Evolutionary conservation across 257 asterid species (phyloP), one percentile per base, ranked within the genome.

Genomic region (Jasminum sambac): DNA sequence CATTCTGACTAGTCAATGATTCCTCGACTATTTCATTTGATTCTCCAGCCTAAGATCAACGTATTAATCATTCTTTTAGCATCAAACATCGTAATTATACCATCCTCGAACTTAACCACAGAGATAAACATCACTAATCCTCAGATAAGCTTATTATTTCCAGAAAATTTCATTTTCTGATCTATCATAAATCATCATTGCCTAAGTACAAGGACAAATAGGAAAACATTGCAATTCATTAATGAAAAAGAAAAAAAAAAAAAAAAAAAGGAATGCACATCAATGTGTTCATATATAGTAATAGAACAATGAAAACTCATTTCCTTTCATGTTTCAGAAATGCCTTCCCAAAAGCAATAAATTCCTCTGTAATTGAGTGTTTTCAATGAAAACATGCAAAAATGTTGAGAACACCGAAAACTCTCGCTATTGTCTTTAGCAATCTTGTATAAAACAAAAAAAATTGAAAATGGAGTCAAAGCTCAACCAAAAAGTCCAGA

Each of bases 11-110:
- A 63, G 38, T 73, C 8, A 82, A 71, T 0, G 80, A 63, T 72
- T 85, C 97, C 74, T 86, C 96, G 19, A 78, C 82, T 65, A 90
- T 93, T 89, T 93, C 98, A 76, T 87, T 84, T 16, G 81, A 84
- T 74, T 82, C 86, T 50, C 71, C 82, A 63, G 72, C 89, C 97
- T 92, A 77, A 60, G 66, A 63, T 8, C 34, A 59, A 68, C 38
- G 67, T 68, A 61, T 63, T 14, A 37, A 64, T 8, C 25, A 52
- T 59, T 8, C 14, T 48, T 69, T 38, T 8, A 58, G 34, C 43
- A 59, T 66, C 71, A 71, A 42, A 62, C 61, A 52, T 21, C 14
- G 4, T 19, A 52, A 17, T 21, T 52, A 19, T 52, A 52, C 21
- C 61, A 52, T 11, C 8, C 24, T 52, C 24, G 10, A 52, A 52